Evolutionary conservation across 116 monocot species (phyloP), one percentile per base, ranked within the genome.

Genomic region (Cymodocea nodosa): DNA sequence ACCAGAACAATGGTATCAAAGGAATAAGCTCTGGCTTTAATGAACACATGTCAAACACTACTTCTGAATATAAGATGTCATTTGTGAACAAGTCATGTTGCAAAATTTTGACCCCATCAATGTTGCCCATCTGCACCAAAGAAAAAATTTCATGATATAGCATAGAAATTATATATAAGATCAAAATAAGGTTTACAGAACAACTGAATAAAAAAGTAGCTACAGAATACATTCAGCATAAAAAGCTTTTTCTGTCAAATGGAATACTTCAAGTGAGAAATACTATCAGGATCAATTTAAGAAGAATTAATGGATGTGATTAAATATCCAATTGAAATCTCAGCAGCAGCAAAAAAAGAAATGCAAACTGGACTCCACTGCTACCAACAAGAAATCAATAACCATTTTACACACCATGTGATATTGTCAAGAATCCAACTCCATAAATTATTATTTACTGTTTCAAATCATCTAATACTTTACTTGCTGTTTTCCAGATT

Each of bases 1-100:
- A 98, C 98, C 98, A 98, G 66, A 98, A 98, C 58, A 98, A 68
- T 19, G 98, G 98, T 36, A 98, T 77, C 60, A 92, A 74, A 60
- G 84, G 84, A 74, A 98, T 82, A 58, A 86, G 89, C 63, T 89
- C 98, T 79, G 86, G 89, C 74, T 81, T 98, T 69, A 98, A 67
- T 12, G 68, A 75, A 55, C 88, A 39, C 98, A 98, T 80, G 71
- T 98, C 92, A 84, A 98, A 98, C 25, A 92, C 92, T 75, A 92
- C 81, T 76, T 98, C 98, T 2, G 98, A 84, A 80, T 98, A 98
- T 37, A 98, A 52, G 35, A 98, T 84, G 60, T 91, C 98, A 82
- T 98, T 98, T 44, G 98, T 98, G 64, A 98, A 98, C 69, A 98
- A 82, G 68, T 92, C 86, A 70, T 98, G 98, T 69, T 79, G 85